Evolutionary conservation across 116 monocot genomes (phyloP).

Genomic region (Trichopus zeylanicus): DNA sequence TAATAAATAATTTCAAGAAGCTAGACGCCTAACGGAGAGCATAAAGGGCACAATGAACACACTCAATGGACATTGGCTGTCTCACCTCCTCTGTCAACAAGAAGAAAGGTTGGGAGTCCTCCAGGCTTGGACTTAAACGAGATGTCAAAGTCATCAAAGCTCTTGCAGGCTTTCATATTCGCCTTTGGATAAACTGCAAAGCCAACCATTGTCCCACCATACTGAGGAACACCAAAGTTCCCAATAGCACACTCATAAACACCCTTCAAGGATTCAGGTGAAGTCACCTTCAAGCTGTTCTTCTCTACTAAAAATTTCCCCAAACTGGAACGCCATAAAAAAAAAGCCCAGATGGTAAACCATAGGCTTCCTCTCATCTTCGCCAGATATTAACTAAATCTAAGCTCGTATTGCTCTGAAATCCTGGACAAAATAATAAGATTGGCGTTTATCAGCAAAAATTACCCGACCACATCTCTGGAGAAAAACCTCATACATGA

Average conservation of each 20-base stretch:
- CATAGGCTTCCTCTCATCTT: conserved; percentile 30
- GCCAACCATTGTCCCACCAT: conserved; percentile 89
- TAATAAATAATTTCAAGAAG: not conserved
- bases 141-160: conserved; percentile 60
- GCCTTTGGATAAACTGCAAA: conserved; percentile 73
- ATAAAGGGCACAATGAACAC: not conserved
- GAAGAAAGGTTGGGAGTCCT: conserved; percentile 82
- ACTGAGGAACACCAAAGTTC: conserved; percentile 94
- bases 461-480: no score
- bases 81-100: conserved; percentile 93
- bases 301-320: conserved; percentile 93
- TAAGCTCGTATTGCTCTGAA: not conserved
- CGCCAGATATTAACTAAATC: not conserved
- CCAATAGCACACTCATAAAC: conserved; percentile 91
- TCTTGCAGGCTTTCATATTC: conserved; percentile 75
- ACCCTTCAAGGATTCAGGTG: conserved; percentile 66
- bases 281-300: conserved; percentile 82
- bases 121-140: conserved; percentile 84
- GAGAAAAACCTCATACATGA: no score
- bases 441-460: not conserved
- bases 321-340: conserved; percentile 28
- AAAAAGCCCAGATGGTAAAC: conserved; percentile 28
- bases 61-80: no score
- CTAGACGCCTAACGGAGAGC: not conserved
- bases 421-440: not conserved